These are phyloP conservation scores for Xerocomellus amylosporus DNA, from an alignment of 768 basidiomycete genomes.

Conservation along the genomic window DNA sequence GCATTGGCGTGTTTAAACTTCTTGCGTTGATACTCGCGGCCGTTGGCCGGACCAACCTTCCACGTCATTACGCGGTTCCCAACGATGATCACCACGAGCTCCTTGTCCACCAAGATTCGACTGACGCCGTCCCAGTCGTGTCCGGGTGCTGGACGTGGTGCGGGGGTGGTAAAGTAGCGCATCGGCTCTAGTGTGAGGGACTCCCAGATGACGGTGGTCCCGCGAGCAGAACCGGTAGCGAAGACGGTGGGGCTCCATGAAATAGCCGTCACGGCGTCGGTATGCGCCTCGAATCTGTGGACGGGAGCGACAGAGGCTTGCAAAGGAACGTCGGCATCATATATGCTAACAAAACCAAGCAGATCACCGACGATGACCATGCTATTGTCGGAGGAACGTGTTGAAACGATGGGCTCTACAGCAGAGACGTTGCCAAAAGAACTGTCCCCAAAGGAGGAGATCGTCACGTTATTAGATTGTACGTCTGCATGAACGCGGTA, in stretches of 20 bases:
- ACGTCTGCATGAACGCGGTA: conserved; percentile 47
- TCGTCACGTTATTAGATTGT: conserved; percentile 27
- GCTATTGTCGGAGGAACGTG: conserved; percentile 35
- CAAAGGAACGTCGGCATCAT: conserved; percentile 42
- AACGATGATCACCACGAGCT: conserved; percentile 55
- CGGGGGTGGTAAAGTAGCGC: conserved; percentile 51
- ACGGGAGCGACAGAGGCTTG: conserved; percentile 31
- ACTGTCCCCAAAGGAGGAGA: conserved; percentile 49
- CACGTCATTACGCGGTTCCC: conserved; percentile 66
- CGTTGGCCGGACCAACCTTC: conserved; percentile 51
- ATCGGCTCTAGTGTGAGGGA: conserved; percentile 58
- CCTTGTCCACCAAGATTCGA: conserved; percentile 55
- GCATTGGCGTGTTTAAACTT: conserved; percentile 32
- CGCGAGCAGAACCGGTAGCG: conserved; percentile 62
- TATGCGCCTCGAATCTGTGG: conserved; percentile 59
- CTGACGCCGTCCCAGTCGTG: conserved; percentile 44
- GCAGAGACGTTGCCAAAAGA: conserved; percentile 50
- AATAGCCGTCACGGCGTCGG: conserved; percentile 64
- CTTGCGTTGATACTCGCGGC: conserved; percentile 27
- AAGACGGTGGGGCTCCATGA: conserved; percentile 59
- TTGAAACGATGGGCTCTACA: conserved; percentile 47
- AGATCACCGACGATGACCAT: conserved; percentile 65
- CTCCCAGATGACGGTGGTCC: conserved; percentile 62
- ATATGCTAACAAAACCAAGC: conserved; percentile 62
- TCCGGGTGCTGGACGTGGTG: conserved; percentile 34